phyloP scores from a whole-genome alignment of 2,329 filamentous ascomycete genomes.

The Mollisia scopiformis region DNA sequence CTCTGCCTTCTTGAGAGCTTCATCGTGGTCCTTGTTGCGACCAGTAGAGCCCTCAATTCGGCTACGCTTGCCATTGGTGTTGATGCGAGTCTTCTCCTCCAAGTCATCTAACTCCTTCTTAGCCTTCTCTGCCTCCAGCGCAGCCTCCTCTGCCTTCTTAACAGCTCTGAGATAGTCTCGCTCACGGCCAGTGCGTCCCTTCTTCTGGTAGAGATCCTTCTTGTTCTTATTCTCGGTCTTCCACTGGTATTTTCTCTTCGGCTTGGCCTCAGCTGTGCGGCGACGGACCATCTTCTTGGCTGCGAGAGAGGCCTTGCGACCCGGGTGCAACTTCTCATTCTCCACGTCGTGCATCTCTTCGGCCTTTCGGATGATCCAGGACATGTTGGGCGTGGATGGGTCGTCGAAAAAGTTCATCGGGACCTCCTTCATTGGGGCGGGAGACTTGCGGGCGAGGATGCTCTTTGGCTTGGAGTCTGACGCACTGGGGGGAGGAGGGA shows the following conservation, averaged over 20 bases:
- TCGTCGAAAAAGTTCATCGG: not conserved
- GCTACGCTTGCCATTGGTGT: not conserved
- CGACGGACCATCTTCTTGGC: not conserved
- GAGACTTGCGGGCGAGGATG: not conserved
- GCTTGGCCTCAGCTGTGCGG: not conserved
- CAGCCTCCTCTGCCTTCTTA: not conserved
- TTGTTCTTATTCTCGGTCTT: not conserved
- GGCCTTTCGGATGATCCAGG: not conserved
- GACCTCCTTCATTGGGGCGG: not conserved
- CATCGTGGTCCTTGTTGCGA: too few species aligned
- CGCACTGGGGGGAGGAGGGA: not conserved
- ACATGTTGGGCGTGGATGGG: not conserved
- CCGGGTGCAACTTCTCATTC: not conserved
- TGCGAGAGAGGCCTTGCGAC: too few species aligned
- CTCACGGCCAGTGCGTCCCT: not conserved
- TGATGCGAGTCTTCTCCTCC: not conserved
- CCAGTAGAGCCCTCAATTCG: too few species aligned
- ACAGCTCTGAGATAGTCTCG: not conserved
- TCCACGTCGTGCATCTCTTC: not conserved
- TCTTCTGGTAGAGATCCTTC: not conserved
- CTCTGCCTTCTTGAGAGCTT: too few species aligned
- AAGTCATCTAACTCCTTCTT: not conserved
- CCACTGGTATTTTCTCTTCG: not conserved
- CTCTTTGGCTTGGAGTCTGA: not conserved
- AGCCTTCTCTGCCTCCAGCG: not conserved